phyloP scores from a whole-genome alignment of 768 basidiomycete species.

The Mycena latifolia region DNA sequence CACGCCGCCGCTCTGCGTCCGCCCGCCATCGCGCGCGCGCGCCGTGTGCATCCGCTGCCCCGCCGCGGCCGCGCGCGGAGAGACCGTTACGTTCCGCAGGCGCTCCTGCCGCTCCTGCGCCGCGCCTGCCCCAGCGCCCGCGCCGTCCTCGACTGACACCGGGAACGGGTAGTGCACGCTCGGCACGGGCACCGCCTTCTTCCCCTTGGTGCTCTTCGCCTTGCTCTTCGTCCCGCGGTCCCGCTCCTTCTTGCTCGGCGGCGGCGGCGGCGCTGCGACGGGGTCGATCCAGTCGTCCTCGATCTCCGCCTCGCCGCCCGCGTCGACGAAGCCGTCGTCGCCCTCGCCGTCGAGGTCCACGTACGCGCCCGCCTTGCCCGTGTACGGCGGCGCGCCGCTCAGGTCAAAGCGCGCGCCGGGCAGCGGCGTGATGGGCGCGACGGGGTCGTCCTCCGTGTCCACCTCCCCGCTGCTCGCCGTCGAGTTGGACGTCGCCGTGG shows the following conservation, averaged over 20 bases:
- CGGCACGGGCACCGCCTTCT: conserved; percentile 55
- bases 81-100: conserved; percentile 29
- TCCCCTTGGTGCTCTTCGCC: conserved; percentile 41
- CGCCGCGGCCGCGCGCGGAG: conserved; percentile 2
- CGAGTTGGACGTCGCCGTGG: conserved; percentile 54
- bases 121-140: conserved; percentile 29
- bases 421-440: conserved; percentile 79
- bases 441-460: conserved; percentile 72
- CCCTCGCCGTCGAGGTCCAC: conserved; percentile 45
- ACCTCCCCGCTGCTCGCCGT: conserved; percentile 63
- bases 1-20: too few species aligned
- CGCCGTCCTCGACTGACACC: conserved; percentile 53
- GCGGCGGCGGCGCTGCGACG: conserved; percentile 46
- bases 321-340: conserved; percentile 49
- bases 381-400: conserved; percentile 22
- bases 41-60: conserved; percentile 75
- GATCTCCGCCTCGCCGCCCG: conserved; percentile 45
- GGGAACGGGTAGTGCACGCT: conserved; percentile 74
- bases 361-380: conserved; percentile 34
- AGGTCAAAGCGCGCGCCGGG: conserved; percentile 60
- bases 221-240: conserved; percentile 44
- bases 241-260: conserved; percentile 33
- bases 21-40: conserved; percentile 62
- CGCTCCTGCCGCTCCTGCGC: conserved; percentile 32
- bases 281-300: conserved; percentile 82